Evolutionary conservation across 352 stramenopile genomes (phyloP), one percentile per base, ranked within the genome.

Genomic region (Thalassiosira mediterranea): DNA sequence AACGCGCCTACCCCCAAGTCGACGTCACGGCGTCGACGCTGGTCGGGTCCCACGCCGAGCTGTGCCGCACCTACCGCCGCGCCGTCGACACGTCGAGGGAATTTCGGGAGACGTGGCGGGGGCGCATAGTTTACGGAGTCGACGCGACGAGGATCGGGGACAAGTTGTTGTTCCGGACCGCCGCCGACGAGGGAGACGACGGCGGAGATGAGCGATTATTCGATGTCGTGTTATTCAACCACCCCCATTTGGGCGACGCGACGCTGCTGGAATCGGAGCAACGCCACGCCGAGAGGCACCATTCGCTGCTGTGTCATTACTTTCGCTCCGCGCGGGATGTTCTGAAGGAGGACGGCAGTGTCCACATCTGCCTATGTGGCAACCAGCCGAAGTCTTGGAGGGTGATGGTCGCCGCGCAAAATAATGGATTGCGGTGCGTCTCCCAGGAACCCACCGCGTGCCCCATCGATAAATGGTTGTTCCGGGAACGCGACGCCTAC

Each of bases 141-240:
- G 81, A 89, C 72, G 84, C 74, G 10, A 90, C 84, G 34, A 70
- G 79, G 56, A 21, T 90, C 0, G 54, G 85, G 57, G 34, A 56
- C 56, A 61, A 31, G 44, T 47, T 61, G 7, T n/a, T n/a, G n/a
- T n/a, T n/a, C n/a, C n/a, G n/a, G n/a, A n/a, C n/a, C n/a, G n/a
- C n/a, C n/a, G n/a, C n/a, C n/a, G n/a, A n/a, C n/a, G n/a, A n/a
- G n/a, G n/a, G n/a, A n/a, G n/a, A n/a, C n/a, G n/a, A n/a, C n/a
- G n/a, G n/a, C n/a, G 21, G 40, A 49, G 7, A 19, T 7, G 11
- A 21, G n/a, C 48, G 73, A 5, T 47, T 62, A 15, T 89, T 78
- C 63, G 76, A 90, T 66, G 38, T 83, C 19, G 59, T 89, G 23
- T n/a, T 81, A 8, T 90, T 90, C 68, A 82, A 88, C 66, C 84